A percentile compares a stretch with the other conserved stretches of the same genome.
Conservation (phyloP, 768 basidiomycete genomes). For the Termitomyces sp. region DNA sequence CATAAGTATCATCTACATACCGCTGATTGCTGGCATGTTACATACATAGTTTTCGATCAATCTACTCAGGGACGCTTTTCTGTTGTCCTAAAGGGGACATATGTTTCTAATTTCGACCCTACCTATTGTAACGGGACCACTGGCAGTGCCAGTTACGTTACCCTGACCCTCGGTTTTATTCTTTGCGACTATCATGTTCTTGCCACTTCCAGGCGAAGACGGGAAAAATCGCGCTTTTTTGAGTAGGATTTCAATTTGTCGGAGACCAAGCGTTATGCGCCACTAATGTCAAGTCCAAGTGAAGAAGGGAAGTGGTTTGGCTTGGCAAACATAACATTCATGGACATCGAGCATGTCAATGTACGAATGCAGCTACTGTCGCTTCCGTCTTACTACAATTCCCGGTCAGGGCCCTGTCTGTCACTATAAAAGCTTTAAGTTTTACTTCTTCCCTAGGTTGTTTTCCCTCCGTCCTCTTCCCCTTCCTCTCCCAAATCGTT, state of each 20-base stretch:
- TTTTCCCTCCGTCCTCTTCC: constrained; percentile 9
- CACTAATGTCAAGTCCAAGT: constrained; percentile 9
- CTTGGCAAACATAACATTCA: not conserved
- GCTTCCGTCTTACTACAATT: constrained; percentile 9
- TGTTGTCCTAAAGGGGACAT: not conserved
- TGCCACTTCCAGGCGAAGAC: too few species aligned
- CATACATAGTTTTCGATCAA: not conserved
- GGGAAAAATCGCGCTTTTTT: not conserved
- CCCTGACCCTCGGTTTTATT: not conserved
- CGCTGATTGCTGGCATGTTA: too few species aligned
- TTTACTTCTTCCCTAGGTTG: constrained; percentile 3
- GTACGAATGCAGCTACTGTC: constrained; percentile 16
- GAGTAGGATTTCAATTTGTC: too few species aligned
- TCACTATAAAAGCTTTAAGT: constrained; percentile 6
- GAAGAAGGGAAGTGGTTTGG: not conserved
- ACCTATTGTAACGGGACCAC: too few species aligned
- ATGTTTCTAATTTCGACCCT: not conserved
- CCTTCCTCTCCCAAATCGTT: constrained; percentile 1
- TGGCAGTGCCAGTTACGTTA: too few species aligned
- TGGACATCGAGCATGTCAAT: not conserved
- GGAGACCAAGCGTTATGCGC: constrained; percentile 2
- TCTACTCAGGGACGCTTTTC: constrained; percentile 1
- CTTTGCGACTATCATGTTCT: too few species aligned
- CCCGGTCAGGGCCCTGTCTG: constrained; percentile 4
- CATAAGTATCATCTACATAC: too few species aligned